These are phyloP conservation scores for Didymella glomerata DNA, from an alignment of 2,329 filamentous ascomycete genomes.

Conservation along the genomic window DNA sequence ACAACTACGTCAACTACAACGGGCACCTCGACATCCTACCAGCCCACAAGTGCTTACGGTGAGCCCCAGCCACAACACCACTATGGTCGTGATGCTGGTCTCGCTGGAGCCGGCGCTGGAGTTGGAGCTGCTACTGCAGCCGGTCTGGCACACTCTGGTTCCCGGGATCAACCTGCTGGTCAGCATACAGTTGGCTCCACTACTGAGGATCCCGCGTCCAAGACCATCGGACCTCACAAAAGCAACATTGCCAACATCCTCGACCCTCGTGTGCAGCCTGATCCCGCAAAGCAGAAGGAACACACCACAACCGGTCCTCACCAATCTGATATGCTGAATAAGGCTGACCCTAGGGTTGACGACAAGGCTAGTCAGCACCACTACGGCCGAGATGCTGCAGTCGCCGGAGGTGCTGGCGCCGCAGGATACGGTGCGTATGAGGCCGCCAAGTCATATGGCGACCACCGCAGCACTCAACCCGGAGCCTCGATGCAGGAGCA, in stretches of 20 bases:
- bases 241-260: constrained; percentile 46
- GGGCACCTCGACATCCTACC: neutral
- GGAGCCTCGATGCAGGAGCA: constrained; percentile 43
- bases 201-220: constrained; percentile 36
- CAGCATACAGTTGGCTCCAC: constrained; percentile 34
- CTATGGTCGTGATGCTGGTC: constrained; percentile 36
- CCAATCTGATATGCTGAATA: constrained; percentile 38
- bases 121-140: constrained; percentile 17
- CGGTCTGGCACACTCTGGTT: constrained; percentile 26
- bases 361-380: constrained; percentile 33
- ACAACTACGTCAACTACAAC: neutral
- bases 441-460: constrained; percentile 38
- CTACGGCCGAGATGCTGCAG: constrained; percentile 37
- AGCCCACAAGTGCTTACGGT: neutral
- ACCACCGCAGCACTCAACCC: constrained; percentile 43
- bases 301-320: constrained; percentile 40
- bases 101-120: constrained; percentile 17
- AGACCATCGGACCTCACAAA: constrained; percentile 42
- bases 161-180: constrained; percentile 27
- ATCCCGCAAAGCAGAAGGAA: constrained; percentile 41
- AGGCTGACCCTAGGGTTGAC: constrained; percentile 38
- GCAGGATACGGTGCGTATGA: constrained; percentile 48
- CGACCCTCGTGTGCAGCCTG: constrained; percentile 43
- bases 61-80: constrained; percentile 21
- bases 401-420: constrained; percentile 43